Evolutionary conservation across 148 eudicot species (phyloP).

Genomic region (Fallopia convolvulus): DNA sequence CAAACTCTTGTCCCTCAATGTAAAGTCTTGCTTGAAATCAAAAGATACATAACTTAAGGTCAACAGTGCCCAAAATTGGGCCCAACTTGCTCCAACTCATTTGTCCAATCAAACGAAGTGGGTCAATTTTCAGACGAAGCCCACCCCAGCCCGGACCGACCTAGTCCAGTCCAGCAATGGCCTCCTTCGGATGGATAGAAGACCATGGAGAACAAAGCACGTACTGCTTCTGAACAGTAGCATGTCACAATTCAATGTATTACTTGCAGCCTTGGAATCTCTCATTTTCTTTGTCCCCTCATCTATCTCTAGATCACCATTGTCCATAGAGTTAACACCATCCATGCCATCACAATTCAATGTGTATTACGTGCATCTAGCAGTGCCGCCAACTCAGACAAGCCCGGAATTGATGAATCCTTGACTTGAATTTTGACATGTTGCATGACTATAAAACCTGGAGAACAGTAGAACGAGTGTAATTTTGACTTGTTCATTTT

Average conservation of each 20-base stretch:
- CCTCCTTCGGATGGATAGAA: not conserved
- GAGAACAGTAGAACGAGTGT: not conserved
- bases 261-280: not conserved
- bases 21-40: too few relatives aligned
- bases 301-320: constrained; percentile 17
- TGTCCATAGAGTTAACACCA: constrained; percentile 12
- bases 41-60: too few relatives aligned
- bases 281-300: not conserved
- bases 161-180: not conserved
- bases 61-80: too few relatives aligned
- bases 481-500: constrained; percentile 11
- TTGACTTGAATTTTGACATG: constrained; percentile 30
- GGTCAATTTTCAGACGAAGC: not conserved
- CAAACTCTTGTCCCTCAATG: too few relatives aligned
- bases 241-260: not conserved
- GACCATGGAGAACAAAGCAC: not conserved
- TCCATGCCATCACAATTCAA: constrained; percentile 22
- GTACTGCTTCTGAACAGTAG: not conserved
- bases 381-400: constrained; percentile 21
- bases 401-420: constrained; percentile 25
- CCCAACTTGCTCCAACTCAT: not conserved
- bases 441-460: constrained; percentile 45
- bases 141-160: not conserved
- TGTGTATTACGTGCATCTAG: constrained; percentile 31
- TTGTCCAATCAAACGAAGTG: not conserved